Evolutionary conservation across 208 protist species (phyloP).

Genomic region (Naegleria lovaniensis): DNA sequence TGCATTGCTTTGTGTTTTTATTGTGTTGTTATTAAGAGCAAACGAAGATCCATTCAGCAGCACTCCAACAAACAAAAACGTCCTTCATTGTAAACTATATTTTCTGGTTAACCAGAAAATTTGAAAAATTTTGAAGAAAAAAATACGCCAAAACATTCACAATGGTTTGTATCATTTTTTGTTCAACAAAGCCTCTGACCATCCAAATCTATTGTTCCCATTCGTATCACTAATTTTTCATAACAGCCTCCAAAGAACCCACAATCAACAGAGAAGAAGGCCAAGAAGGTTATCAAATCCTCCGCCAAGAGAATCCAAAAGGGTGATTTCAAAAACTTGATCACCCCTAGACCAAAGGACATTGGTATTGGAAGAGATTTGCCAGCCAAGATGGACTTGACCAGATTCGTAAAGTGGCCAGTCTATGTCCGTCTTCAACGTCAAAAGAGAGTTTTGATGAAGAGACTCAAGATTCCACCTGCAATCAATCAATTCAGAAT

Average conservation of each 20-base stretch:
- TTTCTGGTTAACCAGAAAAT: no score
- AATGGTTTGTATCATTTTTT: neutral
- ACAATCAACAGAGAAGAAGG: conserved; percentile 5
- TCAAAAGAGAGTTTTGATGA: conserved; percentile 90
- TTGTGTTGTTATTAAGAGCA: no score
- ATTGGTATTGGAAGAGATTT: conserved; percentile 76
- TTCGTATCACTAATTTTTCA: no score
- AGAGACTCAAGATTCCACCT: conserved; percentile 94
- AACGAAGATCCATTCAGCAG: no score
- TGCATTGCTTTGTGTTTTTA: no score
- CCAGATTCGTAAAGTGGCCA: conserved; percentile 95
- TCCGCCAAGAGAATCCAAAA: neutral
- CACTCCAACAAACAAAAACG: no score
- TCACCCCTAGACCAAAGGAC: neutral
- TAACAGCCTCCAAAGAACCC: neutral
- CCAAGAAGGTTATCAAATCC: neutral
- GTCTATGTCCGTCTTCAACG: conserved; percentile 96
- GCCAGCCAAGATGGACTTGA: conserved; percentile 87
- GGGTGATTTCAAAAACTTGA: neutral
- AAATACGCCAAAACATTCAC: conserved; percentile 1
- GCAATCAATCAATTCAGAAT: conserved; percentile 83
- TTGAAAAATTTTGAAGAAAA: conserved; percentile 7
- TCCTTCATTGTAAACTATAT: no score
- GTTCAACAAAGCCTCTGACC: neutral
- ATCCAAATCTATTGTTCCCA: no score